These are phyloP conservation scores for Trichosporon sp. DNA, from an alignment of 1,284 basidiomycete genomes.

Conservation along the genomic window DNA sequence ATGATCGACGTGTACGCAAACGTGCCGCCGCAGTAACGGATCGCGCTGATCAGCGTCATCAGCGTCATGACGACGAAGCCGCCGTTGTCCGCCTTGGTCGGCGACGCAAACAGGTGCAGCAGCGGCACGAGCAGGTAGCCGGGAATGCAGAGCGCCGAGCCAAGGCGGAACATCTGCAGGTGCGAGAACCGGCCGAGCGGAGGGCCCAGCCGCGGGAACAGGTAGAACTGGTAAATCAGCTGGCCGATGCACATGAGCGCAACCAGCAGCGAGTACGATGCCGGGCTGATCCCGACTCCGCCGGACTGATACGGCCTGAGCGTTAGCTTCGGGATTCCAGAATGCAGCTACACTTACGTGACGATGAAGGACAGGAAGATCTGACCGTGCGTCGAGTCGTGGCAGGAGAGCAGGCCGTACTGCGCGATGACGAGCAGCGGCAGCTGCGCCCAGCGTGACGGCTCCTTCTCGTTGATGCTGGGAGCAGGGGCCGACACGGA, in stretches of 20 bases:
- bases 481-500: neutral
- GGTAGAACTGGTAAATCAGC: conserved; percentile 50
- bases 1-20: conserved; percentile 50
- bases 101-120: conserved; percentile 42
- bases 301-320: conserved; percentile 45
- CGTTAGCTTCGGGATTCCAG: neutral
- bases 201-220: conserved; percentile 49
- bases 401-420: conserved; percentile 49
- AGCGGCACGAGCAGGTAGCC: conserved; percentile 48
- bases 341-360: conserved; percentile 29
- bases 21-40: conserved; percentile 50
- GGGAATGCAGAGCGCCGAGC: conserved; percentile 45
- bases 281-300: conserved; percentile 49
- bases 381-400: conserved; percentile 49
- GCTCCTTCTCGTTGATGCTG: conserved; percentile 26
- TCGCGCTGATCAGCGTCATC: conserved; percentile 37
- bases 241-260: conserved; percentile 51
- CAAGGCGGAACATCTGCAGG: conserved; percentile 50
- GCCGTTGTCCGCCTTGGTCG: conserved; percentile 35
- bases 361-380: conserved; percentile 50
- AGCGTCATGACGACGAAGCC: conserved; percentile 47
- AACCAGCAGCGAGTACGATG: conserved; percentile 49
- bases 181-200: conserved; percentile 49
- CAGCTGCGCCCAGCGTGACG: conserved; percentile 37
- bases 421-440: conserved; percentile 46